phyloP scores from a whole-genome alignment of 129 eudicot genomes.

The Logfia minima region DNA sequence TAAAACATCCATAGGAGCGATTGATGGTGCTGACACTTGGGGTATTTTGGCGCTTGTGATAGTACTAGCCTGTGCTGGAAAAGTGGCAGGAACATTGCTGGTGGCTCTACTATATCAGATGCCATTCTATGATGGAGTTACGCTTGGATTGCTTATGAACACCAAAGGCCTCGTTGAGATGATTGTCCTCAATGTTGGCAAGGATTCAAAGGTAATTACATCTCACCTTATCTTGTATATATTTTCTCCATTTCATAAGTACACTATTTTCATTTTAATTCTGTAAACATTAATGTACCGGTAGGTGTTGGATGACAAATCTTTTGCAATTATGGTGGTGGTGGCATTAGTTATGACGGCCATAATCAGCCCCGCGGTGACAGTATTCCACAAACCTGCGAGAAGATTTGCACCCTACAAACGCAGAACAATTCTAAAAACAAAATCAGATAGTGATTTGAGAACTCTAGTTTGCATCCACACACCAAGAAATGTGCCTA shows the following conservation, averaged over 20 bases:
- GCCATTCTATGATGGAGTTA: conserved; percentile 60
- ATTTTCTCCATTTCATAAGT: background rate
- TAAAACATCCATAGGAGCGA: conserved; percentile 54
- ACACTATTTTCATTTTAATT: background rate
- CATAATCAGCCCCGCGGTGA: conserved; percentile 59
- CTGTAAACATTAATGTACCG: background rate
- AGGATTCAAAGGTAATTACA: conserved; percentile 57
- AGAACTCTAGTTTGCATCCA: conserved; percentile 61
- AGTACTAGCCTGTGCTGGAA: conserved; percentile 67
- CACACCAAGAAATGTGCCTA: conserved; percentile 73
- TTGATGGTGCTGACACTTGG: conserved; percentile 56
- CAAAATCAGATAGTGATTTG: conserved; percentile 55
- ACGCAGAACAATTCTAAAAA: conserved; percentile 56
- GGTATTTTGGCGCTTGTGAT: conserved; percentile 47
- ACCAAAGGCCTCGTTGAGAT: conserved; percentile 88
- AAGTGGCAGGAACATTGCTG: conserved; percentile 65
- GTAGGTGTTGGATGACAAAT: conserved; percentile 66
- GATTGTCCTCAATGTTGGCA: conserved; percentile 82
- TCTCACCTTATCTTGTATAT: background rate
- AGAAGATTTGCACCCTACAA: conserved; percentile 55
- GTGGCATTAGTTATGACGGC: conserved; percentile 70
- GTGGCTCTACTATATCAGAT: conserved; percentile 63
- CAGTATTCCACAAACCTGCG: conserved; percentile 63
- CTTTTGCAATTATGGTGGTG: conserved; percentile 81
- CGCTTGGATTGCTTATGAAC: conserved; percentile 85